Base-by-base conservation (phyloP, 352 stramenopile genomes). In the Thalassiosira mediterranea region DNA sequence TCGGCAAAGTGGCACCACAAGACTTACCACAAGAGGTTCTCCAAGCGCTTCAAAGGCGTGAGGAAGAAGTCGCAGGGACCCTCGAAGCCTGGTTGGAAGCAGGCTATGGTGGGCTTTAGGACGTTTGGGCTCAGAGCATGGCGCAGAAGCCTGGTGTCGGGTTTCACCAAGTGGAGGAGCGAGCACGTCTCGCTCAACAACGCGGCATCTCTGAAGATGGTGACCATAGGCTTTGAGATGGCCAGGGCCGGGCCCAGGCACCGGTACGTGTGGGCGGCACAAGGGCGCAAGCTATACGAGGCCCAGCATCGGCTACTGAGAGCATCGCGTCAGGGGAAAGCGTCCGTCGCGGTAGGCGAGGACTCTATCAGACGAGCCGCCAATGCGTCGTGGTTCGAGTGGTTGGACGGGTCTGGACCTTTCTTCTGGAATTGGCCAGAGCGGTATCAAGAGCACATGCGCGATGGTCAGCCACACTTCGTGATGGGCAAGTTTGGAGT, bases 351-450 rank as follows among this genome's bases (percentile, higher is more conserved):
- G 44, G 21, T 53, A 23, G 53, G 4, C n/a, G 19, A 4, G 19
- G 57, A 65, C 46, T 51, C 31, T 21, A 53, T 72, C 4, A 3
- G 26, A 3, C 26, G 47, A 0, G 26, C 32, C 4, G 62, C 25
- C 0, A 29, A 53, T 2, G 4, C 34, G 10, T 23, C 46, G 0
- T 72, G 46, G 62, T 72, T 29, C 15, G 62, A 72, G n/a, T 72
- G 62, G 62, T 21, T 11, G 0, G 21, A 19, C 8, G 62, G 62
- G 11, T 72, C 48, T 4, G 47, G 25, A 3, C 62, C 19, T 15
- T 37, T 72, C 1, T 72, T 72, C 31, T 72, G 62, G 62, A 47
- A 37, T 3, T 72, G 62, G 62, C 23, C 29, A 0, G 15, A 53
- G 32, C 21, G 21, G n/a, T 57, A 51, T 11, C n/a, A 34, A 15